Base-by-base conservation (phyloP, 2,329 filamentous ascomycete species). In the Talaromyces sp. region DNA sequence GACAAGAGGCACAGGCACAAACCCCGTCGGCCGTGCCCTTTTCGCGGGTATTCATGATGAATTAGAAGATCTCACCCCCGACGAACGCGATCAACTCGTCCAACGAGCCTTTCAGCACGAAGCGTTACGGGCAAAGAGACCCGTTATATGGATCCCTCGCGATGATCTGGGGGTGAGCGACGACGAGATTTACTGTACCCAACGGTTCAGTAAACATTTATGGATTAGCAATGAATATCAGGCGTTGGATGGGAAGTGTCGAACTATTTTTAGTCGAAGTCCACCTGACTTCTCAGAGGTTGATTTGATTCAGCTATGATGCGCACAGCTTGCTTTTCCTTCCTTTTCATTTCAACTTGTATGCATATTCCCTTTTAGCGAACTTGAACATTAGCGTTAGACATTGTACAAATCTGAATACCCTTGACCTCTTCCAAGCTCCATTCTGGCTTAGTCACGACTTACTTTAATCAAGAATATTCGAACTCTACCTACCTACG, bases 181-280 rank as follows among this genome's bases (percentile, higher is more conserved):
- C 65, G 93, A 97, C 65, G 94, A 99, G 77, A 88, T 97, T 45
- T 81, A 81, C 67, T 81, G 89, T 36, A 96, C 91, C 6, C 82
- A 86, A 63, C 80, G 81, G 50, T 89, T 91, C 70, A 93, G 87
- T 69, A 84, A 89, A 60, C 80, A 81, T 63, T 88, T 97, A 54
- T 96, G 91, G 89, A 91, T 97, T 69, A 96, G 89, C 66, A 97
- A 97, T 72, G 89, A 95, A 70, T 91, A 91, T 59, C 91, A 93
- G 19, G 89, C 90, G 9, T 78, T 97, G 65, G 91, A 97, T 76
- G 88, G 85, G 57, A 91, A 91, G 72, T 84, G 85, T 31, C 84
- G 88, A 17, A 91, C 96, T 5, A 84, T 96, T 37, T 97, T 94
- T 72, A 88, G 88, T 63, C 85, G 84, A 62, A 89, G 91, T 61